Percentiles rank a stretch among this genome's conserved stretches.
phyloP scores from a whole-genome alignment of 2,329 filamentous ascomycete species.

The Grosmannia penicillata region DNA sequence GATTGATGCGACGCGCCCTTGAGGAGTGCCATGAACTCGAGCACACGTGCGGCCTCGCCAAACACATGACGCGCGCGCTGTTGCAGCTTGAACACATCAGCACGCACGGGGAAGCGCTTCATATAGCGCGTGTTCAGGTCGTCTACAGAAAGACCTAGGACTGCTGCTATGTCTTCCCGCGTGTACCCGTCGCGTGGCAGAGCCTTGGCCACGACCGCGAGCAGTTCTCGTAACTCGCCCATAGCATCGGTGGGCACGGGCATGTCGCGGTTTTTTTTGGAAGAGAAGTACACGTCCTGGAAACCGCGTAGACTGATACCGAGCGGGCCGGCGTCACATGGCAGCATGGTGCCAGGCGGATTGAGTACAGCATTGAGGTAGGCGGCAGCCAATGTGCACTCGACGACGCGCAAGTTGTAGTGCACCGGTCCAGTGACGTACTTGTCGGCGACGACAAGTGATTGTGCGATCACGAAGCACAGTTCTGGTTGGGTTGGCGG shows the following conservation, averaged over 20 bases:
- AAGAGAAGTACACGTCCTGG: constrained; percentile 65
- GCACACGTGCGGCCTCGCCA: constrained; percentile 71
- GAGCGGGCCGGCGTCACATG: constrained; percentile 66
- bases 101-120: constrained; percentile 77
- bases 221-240: constrained; percentile 59
- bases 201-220: constrained; percentile 54
- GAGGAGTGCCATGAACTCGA: constrained; percentile 71
- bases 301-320: constrained; percentile 75
- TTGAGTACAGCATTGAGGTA: constrained; percentile 46
- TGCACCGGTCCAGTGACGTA: constrained; percentile 83
- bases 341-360: constrained; percentile 44
- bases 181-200: constrained; percentile 76
- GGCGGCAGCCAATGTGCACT: constrained; percentile 77
- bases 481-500: constrained; percentile 70
- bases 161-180: constrained; percentile 60
- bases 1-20: constrained; percentile 31
- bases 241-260: constrained; percentile 20
- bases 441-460: constrained; percentile 88
- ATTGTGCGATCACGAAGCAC: constrained; percentile 87
- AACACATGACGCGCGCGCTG: constrained; percentile 87
- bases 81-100: constrained; percentile 73
- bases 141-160: constrained; percentile 52
- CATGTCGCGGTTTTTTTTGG: constrained; percentile 25
- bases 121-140: constrained; percentile 69
- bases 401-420: constrained; percentile 94